Evolutionary conservation across 1,284 basidiomycete species (phyloP), one percentile per base, ranked within the genome.

Genomic region (Boletus austroedulis): DNA sequence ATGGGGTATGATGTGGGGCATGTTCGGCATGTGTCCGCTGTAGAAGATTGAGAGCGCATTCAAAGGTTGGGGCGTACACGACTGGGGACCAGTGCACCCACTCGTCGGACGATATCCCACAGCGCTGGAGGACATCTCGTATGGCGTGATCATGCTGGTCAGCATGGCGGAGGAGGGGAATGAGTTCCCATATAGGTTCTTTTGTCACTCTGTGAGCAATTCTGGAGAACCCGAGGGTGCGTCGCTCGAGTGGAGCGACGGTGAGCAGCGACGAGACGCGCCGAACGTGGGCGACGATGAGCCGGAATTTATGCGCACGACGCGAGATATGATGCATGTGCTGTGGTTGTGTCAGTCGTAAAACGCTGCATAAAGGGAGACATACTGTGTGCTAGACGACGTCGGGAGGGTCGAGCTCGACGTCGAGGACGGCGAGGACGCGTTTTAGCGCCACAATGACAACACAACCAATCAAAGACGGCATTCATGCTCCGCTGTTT

Each of bases 81-180:
- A 75, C 60, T 15, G 69, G 64, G 10, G 71, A 69, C 78, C 80
- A 82, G 24, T 58, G 63, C 4, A 64, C 38, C 65, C 71, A 80
- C 28, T 80, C 74, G 29, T 72, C 67, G 24, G 67, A 49, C 14
- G 73, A 61, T 36, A 80, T 61, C 2, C 65, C 64, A 43, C 70
- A 70, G 28, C 68, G 65, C 23, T 46, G 54, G 21, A 77, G 70
- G 14, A 72, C 66, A 21, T 63, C 64, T 5, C 60, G 64, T 21
- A 64, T 46, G 29, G 40, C 23, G 29, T 47, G 45, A 29, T 60
- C 57, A 3, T 56, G 40, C 14, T 19, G 49, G 50, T 55, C 53
- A 10, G 56, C n/a, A 36, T 28, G 5, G n/a, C 64, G 63, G 38
- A 74, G 64, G 31, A 58, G 53, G 15, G 60, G 31, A 3, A 74